Evolutionary conservation across 768 basidiomycete genomes (phyloP).

Genomic region (Auricularia sp.): DNA sequence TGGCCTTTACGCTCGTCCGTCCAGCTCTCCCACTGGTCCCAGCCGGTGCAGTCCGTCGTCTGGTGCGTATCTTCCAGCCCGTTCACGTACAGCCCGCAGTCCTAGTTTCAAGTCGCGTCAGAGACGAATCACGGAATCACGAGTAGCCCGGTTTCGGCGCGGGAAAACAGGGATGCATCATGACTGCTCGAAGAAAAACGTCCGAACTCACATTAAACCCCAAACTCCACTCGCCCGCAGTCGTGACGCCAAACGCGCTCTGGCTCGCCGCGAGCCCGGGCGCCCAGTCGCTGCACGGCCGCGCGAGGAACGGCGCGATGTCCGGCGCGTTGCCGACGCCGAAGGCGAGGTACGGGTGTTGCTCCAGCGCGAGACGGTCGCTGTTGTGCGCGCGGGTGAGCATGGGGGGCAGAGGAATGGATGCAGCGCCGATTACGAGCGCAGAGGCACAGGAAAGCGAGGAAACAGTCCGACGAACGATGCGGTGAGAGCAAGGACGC

Average conservation of each 20-base stretch:
- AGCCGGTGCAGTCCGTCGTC: conserved; percentile 76
- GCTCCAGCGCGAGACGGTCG: too few relatives aligned
- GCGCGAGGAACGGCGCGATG: conserved; percentile 6
- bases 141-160: too few relatives aligned
- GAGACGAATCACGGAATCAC: too few relatives aligned
- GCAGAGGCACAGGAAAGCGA: too few relatives aligned
- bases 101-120: conserved; percentile 15
- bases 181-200: conserved; percentile 58
- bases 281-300: conserved; percentile 71
- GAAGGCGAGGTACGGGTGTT: too few relatives aligned
- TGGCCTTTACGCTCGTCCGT: conserved; percentile 45
- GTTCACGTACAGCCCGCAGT: conserved; percentile 71
- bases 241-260: conserved; percentile 63
- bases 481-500: too few relatives aligned
- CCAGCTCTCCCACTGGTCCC: conserved; percentile 70
- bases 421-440: too few relatives aligned
- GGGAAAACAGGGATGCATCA: too few relatives aligned
- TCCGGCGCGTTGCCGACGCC: too few relatives aligned
- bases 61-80: conserved; percentile 62
- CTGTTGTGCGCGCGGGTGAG: too few relatives aligned
- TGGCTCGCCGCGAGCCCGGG: conserved; percentile 60
- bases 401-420: too few relatives aligned
- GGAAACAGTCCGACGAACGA: too few relatives aligned
- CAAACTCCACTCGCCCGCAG: conserved; percentile 83
- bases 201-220: conserved; percentile 64